These are phyloP conservation scores for Amniculicola lignicola DNA, from an alignment of 495 filamentous ascomycete species.

Conservation along the genomic window DNA sequence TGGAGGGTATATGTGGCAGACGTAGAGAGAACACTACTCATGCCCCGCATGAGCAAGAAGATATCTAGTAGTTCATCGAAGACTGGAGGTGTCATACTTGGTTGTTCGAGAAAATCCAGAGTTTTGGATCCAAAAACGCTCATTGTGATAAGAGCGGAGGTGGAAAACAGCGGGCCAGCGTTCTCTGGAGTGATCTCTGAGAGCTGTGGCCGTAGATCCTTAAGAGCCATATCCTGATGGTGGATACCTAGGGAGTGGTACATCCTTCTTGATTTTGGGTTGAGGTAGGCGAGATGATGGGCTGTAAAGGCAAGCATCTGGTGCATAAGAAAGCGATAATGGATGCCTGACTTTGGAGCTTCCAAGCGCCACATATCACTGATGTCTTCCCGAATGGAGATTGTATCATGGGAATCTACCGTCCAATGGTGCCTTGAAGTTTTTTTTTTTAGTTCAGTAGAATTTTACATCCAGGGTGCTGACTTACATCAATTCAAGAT, in stretches of 20 bases:
- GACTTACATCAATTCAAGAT: conserved; percentile 31
- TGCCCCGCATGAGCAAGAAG: conserved; percentile 25
- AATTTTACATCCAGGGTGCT: not conserved
- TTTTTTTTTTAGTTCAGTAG: not conserved
- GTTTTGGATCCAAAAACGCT: conserved; percentile 11
- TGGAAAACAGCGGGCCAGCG: conserved; percentile 14
- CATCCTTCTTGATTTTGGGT: not conserved
- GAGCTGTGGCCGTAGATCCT: conserved; percentile 10
- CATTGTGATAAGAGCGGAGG: conserved; percentile 18
- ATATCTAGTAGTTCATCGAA: conserved; percentile 27
- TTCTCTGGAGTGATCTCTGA: conserved; percentile 15
- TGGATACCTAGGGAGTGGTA: conserved; percentile 17
- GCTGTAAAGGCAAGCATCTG: conserved; percentile 32
- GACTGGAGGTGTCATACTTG: not conserved
- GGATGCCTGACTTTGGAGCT: conserved; percentile 23
- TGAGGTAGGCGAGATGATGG: conserved; percentile 19
- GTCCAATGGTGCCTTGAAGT: conserved; percentile 33
- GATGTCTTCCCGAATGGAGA: conserved; percentile 12
- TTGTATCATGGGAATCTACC: conserved; percentile 1
- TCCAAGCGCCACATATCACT: conserved; percentile 15
- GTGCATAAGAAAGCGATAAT: conserved; percentile 30
- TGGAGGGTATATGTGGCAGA: not conserved
- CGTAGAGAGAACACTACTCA: conserved; percentile 10
- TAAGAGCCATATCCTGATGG: conserved; percentile 30
- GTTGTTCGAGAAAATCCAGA: not conserved